Conservation (phyloP, 2,329 filamentous ascomycete species). For the Sporothrix pallida region DNA sequence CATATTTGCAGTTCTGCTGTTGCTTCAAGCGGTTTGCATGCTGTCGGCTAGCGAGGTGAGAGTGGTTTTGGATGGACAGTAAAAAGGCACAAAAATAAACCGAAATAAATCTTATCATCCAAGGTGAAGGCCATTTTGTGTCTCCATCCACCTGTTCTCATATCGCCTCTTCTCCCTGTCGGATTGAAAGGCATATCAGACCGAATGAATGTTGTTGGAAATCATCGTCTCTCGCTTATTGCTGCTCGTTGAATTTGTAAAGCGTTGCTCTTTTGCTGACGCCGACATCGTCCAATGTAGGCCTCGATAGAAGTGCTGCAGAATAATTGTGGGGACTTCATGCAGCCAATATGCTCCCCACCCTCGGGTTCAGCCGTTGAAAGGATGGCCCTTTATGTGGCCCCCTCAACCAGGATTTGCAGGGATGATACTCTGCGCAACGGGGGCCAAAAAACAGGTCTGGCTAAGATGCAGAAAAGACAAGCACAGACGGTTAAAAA, state of each 20-base stretch:
- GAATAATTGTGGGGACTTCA: neutral
- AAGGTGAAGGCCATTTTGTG: no score
- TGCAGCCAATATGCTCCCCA: constrained; percentile 11
- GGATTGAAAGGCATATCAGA: no score
- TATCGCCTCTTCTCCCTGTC: no score
- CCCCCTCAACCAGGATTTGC: neutral
- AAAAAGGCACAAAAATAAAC: neutral
- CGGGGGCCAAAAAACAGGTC: neutral
- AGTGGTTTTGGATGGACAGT: neutral
- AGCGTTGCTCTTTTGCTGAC: neutral
- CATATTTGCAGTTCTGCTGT: neutral
- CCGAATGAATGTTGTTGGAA: neutral
- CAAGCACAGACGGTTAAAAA: neutral
- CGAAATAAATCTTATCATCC: neutral
- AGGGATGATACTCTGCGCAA: constrained; percentile 1
- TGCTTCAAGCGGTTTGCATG: neutral
- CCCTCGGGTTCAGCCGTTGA: constrained; percentile 26
- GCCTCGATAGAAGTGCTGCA: constrained; percentile 7
- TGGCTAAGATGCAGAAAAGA: constrained; percentile 1
- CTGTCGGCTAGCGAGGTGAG: neutral
- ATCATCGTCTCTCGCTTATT: no score
- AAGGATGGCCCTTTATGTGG: neutral
- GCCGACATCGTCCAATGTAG: no score
- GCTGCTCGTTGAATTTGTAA: neutral
- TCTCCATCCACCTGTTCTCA: no score